Percentiles rank a stretch among this genome's conserved stretches.
Conservation (phyloP, 257 asterid species). For the Jasminum sambac region DNA sequence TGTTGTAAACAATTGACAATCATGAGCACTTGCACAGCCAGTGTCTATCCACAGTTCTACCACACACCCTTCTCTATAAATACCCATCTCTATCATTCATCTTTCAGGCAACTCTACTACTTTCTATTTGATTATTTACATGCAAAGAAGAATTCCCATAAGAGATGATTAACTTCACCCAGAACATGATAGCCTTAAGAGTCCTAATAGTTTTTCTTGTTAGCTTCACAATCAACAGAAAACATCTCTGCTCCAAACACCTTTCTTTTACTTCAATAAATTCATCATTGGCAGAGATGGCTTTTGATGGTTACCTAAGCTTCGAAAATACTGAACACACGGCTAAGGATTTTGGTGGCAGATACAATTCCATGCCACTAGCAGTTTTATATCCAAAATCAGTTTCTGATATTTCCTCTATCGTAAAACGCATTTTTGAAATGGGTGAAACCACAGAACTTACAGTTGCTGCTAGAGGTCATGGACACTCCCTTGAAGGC, state of each 20-base stretch:
- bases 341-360: conserved; percentile 75
- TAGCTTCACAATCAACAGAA: conserved; percentile 43
- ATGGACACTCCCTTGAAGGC: conserved; percentile 79
- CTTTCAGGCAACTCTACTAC: conserved; percentile 28
- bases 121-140: conserved; percentile 10
- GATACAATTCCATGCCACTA: conserved; percentile 52
- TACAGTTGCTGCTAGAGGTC: conserved; percentile 85
- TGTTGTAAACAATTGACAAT: background rate
- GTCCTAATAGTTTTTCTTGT: conserved; percentile 44
- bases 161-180: conserved; percentile 38
- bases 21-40: background rate
- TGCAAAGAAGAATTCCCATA: conserved; percentile 13
- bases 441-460: conserved; percentile 49
- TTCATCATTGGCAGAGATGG: conserved; percentile 41
- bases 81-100: conserved; percentile 28
- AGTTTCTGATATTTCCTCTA: conserved; percentile 63
- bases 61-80: conserved; percentile 38
- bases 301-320: conserved; percentile 55
- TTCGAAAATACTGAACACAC: conserved; percentile 49
- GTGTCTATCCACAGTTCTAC: conserved; percentile 1
- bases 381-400: conserved; percentile 76
- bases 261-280: conserved; percentile 32
- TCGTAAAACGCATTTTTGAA: conserved; percentile 45
- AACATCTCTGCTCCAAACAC: conserved; percentile 38
- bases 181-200: conserved; percentile 38